phyloP scores from a whole-genome alignment of 192 early-diverging fungal genomes.

The Backusella australiensis region DNA sequence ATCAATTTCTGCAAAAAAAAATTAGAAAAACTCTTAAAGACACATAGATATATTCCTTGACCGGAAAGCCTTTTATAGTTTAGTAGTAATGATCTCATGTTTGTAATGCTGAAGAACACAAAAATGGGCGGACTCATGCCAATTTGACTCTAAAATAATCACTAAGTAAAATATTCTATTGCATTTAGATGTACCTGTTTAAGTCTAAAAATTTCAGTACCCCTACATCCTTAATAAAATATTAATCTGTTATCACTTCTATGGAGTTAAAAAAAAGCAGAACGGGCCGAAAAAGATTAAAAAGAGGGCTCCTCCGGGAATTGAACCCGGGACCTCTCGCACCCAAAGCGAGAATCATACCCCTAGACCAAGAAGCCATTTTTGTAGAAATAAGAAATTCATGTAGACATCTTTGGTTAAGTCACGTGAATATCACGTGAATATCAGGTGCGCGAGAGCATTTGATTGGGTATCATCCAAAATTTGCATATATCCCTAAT shows the following conservation, averaged over 20 bases:
- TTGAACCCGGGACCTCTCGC: conserved; percentile 79
- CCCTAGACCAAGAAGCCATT: conserved; percentile 50
- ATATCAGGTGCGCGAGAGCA: too few relatives aligned
- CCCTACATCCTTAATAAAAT: too few relatives aligned
- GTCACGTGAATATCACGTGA: neutral
- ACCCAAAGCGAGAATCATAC: conserved; percentile 73
- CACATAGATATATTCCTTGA: too few relatives aligned
- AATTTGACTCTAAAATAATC: too few relatives aligned
- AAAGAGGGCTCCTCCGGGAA: conserved; percentile 58
- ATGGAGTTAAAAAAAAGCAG: neutral
- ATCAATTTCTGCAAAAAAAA: neutral
- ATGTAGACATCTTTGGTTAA: neutral
- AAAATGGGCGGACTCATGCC: too few relatives aligned
- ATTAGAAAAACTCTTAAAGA: neutral
- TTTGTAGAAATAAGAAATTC: neutral
- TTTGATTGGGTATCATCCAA: too few relatives aligned
- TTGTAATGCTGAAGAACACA: neutral
- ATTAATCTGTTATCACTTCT: too few relatives aligned
- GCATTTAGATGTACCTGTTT: too few relatives aligned
- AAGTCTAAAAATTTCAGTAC: too few relatives aligned
- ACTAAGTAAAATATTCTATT: too few relatives aligned
- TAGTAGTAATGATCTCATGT: neutral
- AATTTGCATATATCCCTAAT: too few relatives aligned
- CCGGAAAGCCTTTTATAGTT: neutral
- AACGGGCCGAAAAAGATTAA: neutral